Conservation (phyloP, 306 rosid species). For the Crataegus laevigata region DNA sequence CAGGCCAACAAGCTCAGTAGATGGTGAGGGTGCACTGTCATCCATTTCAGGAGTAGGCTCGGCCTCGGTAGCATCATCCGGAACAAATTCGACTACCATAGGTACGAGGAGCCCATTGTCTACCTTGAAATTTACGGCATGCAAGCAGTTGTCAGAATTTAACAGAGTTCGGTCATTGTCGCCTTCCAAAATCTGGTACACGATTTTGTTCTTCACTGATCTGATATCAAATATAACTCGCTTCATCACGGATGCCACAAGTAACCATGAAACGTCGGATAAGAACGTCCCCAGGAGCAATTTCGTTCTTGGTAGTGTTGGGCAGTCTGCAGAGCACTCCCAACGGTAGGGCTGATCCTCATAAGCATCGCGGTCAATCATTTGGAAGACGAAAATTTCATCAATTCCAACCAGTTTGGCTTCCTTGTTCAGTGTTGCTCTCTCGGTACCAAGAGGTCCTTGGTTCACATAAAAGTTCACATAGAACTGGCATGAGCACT, state of each 20-base stretch:
- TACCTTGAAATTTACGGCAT: slow-evolving; percentile 45
- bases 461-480: slow-evolving; percentile 62
- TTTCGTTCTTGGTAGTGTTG: slow-evolving; percentile 51
- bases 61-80: slow-evolving; percentile 11
- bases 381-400: slow-evolving; percentile 65
- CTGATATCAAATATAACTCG: slow-evolving; percentile 48
- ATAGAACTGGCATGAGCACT: slow-evolving; percentile 64
- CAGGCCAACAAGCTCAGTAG: slow-evolving; percentile 34
- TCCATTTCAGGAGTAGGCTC: slow-evolving; percentile 10
- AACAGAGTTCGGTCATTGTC: slow-evolving; percentile 15
- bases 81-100: slow-evolving; percentile 33
- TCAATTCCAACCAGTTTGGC: slow-evolving; percentile 42
- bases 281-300: slow-evolving; percentile 60
- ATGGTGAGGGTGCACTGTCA: slow-evolving; percentile 26
- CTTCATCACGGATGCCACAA: slow-evolving; percentile 56
- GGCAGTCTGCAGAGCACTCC: slow-evolving; percentile 61
- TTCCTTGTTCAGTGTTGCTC: slow-evolving; percentile 56
- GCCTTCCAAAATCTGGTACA: slow-evolving; percentile 52
- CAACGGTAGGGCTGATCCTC: slow-evolving; percentile 55
- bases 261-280: slow-evolving; percentile 69
- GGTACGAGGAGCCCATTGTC: slow-evolving; percentile 47
- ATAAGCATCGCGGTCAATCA: slow-evolving; percentile 36
- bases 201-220: slow-evolving; percentile 60
- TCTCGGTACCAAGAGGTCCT: slow-evolving; percentile 74
- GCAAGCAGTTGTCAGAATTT: slow-evolving; percentile 20